Base-by-base conservation (phyloP, 2,329 filamentous ascomycete species). In the Aspergillus luchuensis region DNA sequence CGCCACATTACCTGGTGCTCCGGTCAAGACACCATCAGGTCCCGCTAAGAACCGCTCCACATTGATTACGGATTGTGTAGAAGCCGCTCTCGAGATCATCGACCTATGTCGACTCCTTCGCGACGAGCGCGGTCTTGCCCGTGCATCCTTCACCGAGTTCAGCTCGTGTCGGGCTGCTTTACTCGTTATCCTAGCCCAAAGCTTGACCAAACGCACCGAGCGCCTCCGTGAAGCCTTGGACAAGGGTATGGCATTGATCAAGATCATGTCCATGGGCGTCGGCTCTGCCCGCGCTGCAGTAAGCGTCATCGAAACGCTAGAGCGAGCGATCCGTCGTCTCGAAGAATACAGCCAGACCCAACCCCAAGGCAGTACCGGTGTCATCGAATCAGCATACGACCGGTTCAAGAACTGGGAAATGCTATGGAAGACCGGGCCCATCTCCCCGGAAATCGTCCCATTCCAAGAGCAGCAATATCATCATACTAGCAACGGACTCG, bases 131-230 rank as follows among this genome's bases (percentile, higher is more conserved):
- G 83, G 83, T 15, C 80, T 85, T 56, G 82, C 83, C 5, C 79
- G 82, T 30, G 81, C 82, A 2, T 84, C 82, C 0, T 85, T 85
- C 65, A 84, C 82, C 3, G 83, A 85, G 63, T 85, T 84, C 66
- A 84, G 81, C 67, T 81, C 83, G 3, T 84, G 82, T 54, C 82
- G 83, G 45, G 82, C 82, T 8, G 82, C 83, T 8, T 72, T 85
- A 5, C 74, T 85, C 2, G 82, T 85, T 28, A 77, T 78, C 15
- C 63, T 79, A 6, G 76, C 76, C 0, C 76, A 78, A 48, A 75
- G 74, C 17, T 62, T 79, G 17, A 76, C 74, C 2, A 76, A 77
- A 51, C 74, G 75, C 13, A 77, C 76, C 0, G 75, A 78, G 57
- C 67, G 76, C 33, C 75, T 82, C 11, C 79, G 80, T 25, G 78